Evolutionary conservation across 176 grass and related monocot species (phyloP), one percentile per base, ranked within the genome.

Genomic region (Bothriochloa decipiens): DNA sequence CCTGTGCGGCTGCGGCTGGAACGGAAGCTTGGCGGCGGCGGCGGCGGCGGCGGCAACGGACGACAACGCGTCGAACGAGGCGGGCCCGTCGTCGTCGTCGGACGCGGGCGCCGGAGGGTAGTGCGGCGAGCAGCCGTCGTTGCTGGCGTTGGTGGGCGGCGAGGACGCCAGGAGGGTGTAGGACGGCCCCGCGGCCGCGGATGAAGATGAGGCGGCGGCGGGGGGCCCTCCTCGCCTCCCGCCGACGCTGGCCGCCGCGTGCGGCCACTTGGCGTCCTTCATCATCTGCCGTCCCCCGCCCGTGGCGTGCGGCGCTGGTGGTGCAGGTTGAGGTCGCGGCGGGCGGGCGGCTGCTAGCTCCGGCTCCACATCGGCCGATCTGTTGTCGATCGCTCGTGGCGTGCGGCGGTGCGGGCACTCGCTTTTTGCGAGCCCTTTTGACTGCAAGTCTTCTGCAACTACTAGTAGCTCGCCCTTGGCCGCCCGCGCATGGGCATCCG

Each of bases 121-220:
- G 81, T 83, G 81, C 71, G 78, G 78, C 78, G 73, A 78, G 80
- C 74, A 65, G 67, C 33, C 74, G 74, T 72, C 81, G 86, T 53
- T 83, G 68, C 43, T 53, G 77, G 23, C 36, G 86, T 43, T 57
- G 57, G 52, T n/a, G 32, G 81, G 86, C 67, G 80, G 80, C 42
- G 86, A 83, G 10, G 86, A 55, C 64, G 86, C 72, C 39, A 88
- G 86, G 32, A 72, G 86, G 12, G 32, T 4, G 74, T 88, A 88
- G 3, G 86, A n/a, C 52, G 68, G 11, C 33, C 18, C 55, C 5
- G 61, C 35, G 27, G 63, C 26, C 8, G 61, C 35, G 50, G 63
- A 18, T 7, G 55, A 58, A n/a, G 55, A n/a, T 12, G 63, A 2
- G 23, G 41, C 2, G 7, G 40, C 40, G 42, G 65, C 37, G 13